Percentiles rank a stretch among this genome's conserved stretches.
These are phyloP conservation scores for Phytopythium aichiense DNA, from an alignment of 352 stramenopile genomes.

Conservation along the genomic window DNA sequence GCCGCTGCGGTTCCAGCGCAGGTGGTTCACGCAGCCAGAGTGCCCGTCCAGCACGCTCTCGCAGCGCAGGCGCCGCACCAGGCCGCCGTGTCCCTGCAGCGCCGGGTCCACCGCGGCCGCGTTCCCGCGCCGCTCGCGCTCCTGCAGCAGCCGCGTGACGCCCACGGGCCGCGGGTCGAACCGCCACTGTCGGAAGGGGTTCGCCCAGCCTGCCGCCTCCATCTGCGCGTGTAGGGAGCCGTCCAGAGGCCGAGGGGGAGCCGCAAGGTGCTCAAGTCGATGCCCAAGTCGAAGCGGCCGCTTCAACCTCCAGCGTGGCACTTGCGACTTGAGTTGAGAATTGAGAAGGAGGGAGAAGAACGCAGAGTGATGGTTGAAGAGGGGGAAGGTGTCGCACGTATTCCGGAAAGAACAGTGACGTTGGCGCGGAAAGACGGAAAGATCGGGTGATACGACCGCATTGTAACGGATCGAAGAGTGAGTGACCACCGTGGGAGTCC, in stretches of 20 bases:
- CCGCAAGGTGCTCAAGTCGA: not conserved
- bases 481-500: not conserved
- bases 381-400: too few relatives aligned
- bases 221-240: not conserved
- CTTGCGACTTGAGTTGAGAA: not conserved
- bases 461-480: not conserved
- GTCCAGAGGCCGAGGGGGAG: not conserved
- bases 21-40: constrained; percentile 79
- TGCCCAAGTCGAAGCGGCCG: too few relatives aligned
- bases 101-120: constrained; percentile 32
- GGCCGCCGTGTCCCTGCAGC: constrained; percentile 48
- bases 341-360: not conserved
- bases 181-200: constrained; percentile 26
- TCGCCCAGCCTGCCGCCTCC: not conserved
- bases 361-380: not conserved
- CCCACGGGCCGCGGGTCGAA: constrained; percentile 20
- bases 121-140: constrained; percentile 56
- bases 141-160: constrained; percentile 35
- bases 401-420: not conserved
- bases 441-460: not conserved
- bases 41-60: constrained; percentile 56
- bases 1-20: constrained; percentile 76
- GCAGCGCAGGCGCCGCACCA: constrained; percentile 56
- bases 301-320: not conserved
- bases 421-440: not conserved